A percentile compares a stretch with the other conserved stretches of the same genome.
Conservation (phyloP, 73 alveolate species). For the Effrenium voratum region DNA sequence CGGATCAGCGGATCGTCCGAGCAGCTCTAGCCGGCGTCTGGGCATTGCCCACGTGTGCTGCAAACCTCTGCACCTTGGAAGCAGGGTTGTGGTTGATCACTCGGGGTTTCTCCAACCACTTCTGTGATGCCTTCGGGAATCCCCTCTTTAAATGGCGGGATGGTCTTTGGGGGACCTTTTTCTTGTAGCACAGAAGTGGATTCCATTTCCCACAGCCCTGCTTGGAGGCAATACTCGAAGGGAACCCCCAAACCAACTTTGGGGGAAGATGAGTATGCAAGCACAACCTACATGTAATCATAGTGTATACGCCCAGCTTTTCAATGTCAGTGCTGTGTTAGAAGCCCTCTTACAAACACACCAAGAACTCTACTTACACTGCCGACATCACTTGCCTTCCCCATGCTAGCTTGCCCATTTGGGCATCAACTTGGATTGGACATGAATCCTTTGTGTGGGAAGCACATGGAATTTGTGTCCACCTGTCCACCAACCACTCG, state of each 20-base stretch:
- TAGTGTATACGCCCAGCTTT: too few species aligned
- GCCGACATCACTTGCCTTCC: too few species aligned
- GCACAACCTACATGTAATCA: too few species aligned
- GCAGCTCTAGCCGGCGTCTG: constrained; percentile 6
- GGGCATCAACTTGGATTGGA: too few species aligned
- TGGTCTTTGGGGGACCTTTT: neutral
- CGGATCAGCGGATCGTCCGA: too few species aligned
- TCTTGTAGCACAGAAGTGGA: neutral
- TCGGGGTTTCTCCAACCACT: neutral
- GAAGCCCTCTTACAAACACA: too few species aligned
- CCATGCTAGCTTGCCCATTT: too few species aligned
- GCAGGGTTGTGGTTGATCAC: neutral
- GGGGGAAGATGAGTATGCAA: neutral
- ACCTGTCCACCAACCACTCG: too few species aligned
- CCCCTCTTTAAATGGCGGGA: neutral
- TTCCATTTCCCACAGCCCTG: neutral
- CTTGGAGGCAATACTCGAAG: neutral
- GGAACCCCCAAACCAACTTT: neutral
- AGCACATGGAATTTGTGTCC: too few species aligned
- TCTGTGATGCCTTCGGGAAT: neutral
- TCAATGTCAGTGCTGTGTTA: too few species aligned
- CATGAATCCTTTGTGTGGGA: too few species aligned
- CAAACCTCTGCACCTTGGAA: neutral
- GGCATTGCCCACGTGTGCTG: constrained; percentile 25
- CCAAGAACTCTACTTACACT: too few species aligned